Base-by-base conservation (phyloP, 768 basidiomycete species). In the Auricularia cornea region DNA sequence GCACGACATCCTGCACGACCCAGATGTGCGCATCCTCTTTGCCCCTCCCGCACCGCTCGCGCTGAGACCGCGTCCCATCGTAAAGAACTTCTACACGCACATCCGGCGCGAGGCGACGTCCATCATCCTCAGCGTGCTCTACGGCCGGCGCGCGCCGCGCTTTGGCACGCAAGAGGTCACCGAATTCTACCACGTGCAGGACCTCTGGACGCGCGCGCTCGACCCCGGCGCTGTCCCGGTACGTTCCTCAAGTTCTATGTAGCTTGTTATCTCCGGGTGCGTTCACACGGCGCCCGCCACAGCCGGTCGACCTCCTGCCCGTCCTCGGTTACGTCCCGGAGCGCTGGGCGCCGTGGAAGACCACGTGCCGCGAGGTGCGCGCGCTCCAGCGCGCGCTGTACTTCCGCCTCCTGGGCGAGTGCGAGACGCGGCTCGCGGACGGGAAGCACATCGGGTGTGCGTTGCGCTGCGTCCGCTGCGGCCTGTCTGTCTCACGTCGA, bases 311-410 rank as follows among this genome's bases (percentile, higher is more conserved):
- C 59, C 41, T 73, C n/a, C 61, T 77, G 35, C 75, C 76, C 1
- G 63, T 75, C 31, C 66, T 78, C 12, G 67, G 67, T 26, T 66
- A 71, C 41, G 66, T 78, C 2, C 77, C 77, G 3, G 74, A 72
- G 57, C 68, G 75, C 3, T 77, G 68, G 68, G 75, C 75, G 11
- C 61, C 67, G 8, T 77, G 77, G 77, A 78, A 78, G 65, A 59
- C 41, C 1, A 56, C 70, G 11, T 67, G 66, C 29, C 66, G 63
- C 29, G 66, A 72, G 31, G 63, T 68, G 11, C 63, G 70, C 11
- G 57, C 28, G 2, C 52, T 72, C 18, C 76, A 76, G 57, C 68
- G 70, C 16, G 59, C 63, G 10, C 60, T 76, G 26, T 76, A 75
- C 60, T 70, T 72, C 31, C 66, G 70, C 2, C 62, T 75, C 12